Percentiles rank a stretch among this genome's conserved stretches.
Conservation (phyloP, 2,329 filamentous ascomycete genomes). For the Calonectria montana region DNA sequence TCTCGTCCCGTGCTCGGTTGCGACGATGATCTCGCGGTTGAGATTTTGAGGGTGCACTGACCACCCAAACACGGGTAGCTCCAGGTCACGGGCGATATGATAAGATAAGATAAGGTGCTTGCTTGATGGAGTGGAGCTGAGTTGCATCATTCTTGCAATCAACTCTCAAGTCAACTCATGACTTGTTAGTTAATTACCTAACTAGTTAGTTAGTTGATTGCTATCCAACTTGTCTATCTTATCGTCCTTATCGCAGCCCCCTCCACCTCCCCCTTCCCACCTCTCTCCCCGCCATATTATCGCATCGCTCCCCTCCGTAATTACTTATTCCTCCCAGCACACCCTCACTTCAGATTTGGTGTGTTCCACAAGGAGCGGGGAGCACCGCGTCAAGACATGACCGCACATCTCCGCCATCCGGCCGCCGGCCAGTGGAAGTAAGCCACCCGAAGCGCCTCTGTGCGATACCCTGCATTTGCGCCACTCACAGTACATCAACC, state of each 20-base stretch:
- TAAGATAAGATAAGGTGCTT: constrained; percentile 44
- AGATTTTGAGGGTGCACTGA: constrained; percentile 48
- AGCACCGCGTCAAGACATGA: constrained; percentile 32
- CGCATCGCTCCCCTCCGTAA: not conserved
- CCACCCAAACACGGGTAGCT: constrained; percentile 35
- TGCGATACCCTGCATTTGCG: not conserved
- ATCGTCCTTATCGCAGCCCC: constrained; percentile 21
- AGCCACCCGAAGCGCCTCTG: not conserved
- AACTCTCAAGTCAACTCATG: not conserved
- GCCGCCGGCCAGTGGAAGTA: constrained; percentile 3
- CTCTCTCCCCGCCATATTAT: not conserved
- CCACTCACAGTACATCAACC: not conserved
- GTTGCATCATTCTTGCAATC: too few relatives aligned
- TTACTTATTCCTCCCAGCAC: not conserved
- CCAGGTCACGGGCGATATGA: constrained; percentile 42
- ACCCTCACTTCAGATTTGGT: constrained; percentile 12
- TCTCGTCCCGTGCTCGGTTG: constrained; percentile 37
- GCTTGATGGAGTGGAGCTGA: too few relatives aligned
- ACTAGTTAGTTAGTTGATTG: too few relatives aligned
- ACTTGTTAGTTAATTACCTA: too few relatives aligned
- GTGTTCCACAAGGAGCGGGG: constrained; percentile 32
- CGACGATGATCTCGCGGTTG: constrained; percentile 41
- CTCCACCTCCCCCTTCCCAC: too few relatives aligned
- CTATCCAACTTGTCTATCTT: constrained; percentile 12
- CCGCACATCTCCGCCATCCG: constrained; percentile 42